Evolutionary conservation across 345 rosid genomes (phyloP), one percentile per base, ranked within the genome.

Genomic region (Eucalyptus marginata): DNA sequence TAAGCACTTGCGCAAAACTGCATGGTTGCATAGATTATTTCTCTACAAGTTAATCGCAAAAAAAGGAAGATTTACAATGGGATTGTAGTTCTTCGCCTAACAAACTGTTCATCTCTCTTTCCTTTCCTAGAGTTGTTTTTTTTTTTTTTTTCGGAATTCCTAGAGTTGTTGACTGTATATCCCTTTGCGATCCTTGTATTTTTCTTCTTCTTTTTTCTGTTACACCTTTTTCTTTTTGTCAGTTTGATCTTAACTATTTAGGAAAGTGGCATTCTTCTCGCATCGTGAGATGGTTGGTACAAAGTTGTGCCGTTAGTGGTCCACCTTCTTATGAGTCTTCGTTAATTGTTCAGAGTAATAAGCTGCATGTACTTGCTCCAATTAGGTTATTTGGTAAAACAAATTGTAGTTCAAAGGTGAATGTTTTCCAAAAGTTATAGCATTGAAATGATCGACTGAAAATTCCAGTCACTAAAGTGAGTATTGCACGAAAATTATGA

Each of bases 401-500:
- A 59, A 59, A 59, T 27, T 62, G 16, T 29, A 27, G 16, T 27
- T 62, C 33, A 27, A 11, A 62, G 8, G 68, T 62, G 8, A 62
- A 62, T 62, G 16, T 13, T 62, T 59, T 11, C 68, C 15, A 62
- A 62, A 62, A 12, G 10, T 27, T 11, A 59, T 27, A 27, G 7
- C 5, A 62, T 6, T 62, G 33, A 62, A 29, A 13, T 27, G 16
- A 3, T 11, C 7, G 16, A 62, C 1, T 62, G 68, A 62, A 11
- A 62, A 27, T 27, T 27, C 14, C 4, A 27, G 0, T 6, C 4
- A 27, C 4, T 27, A 59, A 59, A 59, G 7, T 59, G 0, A 59
- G n/a, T 1, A 0, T 13, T 29, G 7, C 7, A 27, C 0, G 6
- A 27, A 59, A 27, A 12, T 27, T 27, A 62, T 62, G 14, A 29